These are phyloP conservation scores for Chiua virens DNA, from an alignment of 768 basidiomycete species.

Conservation along the genomic window DNA sequence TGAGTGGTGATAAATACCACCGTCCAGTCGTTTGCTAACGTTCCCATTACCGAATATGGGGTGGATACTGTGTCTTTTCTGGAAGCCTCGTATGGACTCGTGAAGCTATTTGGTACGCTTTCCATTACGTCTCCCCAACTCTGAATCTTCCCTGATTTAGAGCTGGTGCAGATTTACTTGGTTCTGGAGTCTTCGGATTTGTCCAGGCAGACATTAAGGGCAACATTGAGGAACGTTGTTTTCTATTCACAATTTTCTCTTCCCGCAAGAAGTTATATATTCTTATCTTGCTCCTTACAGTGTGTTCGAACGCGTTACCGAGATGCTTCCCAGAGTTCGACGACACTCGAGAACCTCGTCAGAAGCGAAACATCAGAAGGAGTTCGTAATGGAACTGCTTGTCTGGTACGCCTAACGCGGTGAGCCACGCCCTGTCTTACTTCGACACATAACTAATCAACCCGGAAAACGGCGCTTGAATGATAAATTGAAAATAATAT, in stretches of 20 bases:
- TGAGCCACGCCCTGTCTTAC: slow-evolving; percentile 33
- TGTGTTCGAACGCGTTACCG: slow-evolving; percentile 63
- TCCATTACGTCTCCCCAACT: slow-evolving; percentile 22
- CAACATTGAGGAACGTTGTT: slow-evolving; percentile 57
- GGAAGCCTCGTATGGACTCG: slow-evolving; percentile 85
- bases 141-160: slow-evolving; percentile 11
- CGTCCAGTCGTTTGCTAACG: slow-evolving; percentile 80
- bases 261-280: slow-evolving; percentile 9
- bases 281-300: slow-evolving; percentile 36
- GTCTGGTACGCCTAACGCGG: slow-evolving; percentile 67
- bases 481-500: not conserved
- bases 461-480: slow-evolving; percentile 4
- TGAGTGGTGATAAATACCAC: slow-evolving; percentile 4
- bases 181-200: slow-evolving; percentile 69
- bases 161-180: slow-evolving; percentile 55
- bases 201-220: slow-evolving; percentile 68
- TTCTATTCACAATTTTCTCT: slow-evolving; percentile 12
- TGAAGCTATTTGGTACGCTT: slow-evolving; percentile 64
- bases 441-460: not conserved
- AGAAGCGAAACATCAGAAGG: slow-evolving; percentile 45
- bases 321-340: slow-evolving; percentile 40
- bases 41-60: slow-evolving; percentile 71
- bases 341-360: slow-evolving; percentile 63
- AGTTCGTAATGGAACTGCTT: slow-evolving; percentile 53
- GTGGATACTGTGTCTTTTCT: slow-evolving; percentile 81